Base-by-base conservation (phyloP, 805 yeast species). In the Barnettozyma pratensis region DNA sequence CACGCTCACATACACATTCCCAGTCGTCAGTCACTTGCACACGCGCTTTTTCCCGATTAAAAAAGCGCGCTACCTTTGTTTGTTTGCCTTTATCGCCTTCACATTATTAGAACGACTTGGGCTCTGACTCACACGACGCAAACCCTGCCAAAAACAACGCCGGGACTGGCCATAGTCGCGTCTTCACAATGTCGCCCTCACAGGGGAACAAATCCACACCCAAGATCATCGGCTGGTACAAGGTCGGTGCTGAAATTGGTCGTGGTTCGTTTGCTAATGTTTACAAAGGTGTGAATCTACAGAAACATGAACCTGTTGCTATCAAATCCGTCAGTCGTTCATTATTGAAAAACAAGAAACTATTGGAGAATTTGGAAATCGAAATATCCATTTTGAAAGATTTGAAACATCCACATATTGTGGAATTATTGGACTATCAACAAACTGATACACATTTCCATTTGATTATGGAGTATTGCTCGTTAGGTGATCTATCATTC, bases 261-360 rank as follows among this genome's bases (percentile, higher is more conserved):
- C 82, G 87, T 59, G 99, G 99, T 34, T 87, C 96, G 7, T 94
- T 94, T 71, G 99, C 99, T 58, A 85, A 84, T 53, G 99, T 94
- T 28, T 92, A 87, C 72, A 90, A 88, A 67, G 96, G 97, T 45
- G 73, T 76, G 49, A 74, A 83, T 58, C 65, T 70, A 14, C 65
- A 69, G 40, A 73, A 78, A 4, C 73, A 73, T 54, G 70, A 72
- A 32, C 77, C 90, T 1, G 94, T 92, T 39, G 98, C 98, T 8
- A 79, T 92, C 62, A 92, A 92, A 67, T 81, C 92, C 2, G 97
- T 95, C 12, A 80, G 86, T 37, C 76, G 95, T 48, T 80, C 89
- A 27, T 83, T 88, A 60, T 76, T 92, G 55, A 84, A 83, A 65
- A 88, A 87, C 61, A 89, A 87, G 73, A 91, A 91, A 62, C 74